Conservation (phyloP, 148 eudicot species). For the Rhododendron ferrugineum region DNA sequence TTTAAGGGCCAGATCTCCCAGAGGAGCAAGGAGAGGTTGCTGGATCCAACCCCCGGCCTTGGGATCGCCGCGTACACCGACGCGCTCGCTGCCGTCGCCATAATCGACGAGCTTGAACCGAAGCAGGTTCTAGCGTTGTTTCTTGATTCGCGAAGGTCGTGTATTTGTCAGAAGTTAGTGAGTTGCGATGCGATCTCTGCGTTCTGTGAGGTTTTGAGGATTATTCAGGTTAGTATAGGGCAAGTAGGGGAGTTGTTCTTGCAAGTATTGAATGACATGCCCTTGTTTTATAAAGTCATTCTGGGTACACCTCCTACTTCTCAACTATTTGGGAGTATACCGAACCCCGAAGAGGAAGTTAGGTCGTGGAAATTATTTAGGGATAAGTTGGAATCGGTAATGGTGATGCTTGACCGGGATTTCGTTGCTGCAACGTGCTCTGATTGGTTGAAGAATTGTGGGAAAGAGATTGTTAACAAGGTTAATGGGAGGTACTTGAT, state of each 20-base stretch:
- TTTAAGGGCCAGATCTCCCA: conserved; percentile 87
- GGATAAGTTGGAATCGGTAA: conserved; percentile 65
- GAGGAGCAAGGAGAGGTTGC: conserved; percentile 75
- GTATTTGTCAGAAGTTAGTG: conserved; percentile 68
- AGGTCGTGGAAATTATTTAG: conserved; percentile 77
- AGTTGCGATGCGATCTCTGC: conserved; percentile 47
- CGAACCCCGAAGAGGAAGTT: conserved; percentile 83
- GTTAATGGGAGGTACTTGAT: conserved; percentile 69
- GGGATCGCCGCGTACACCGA: conserved; percentile 59
- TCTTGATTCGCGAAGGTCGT: conserved; percentile 67
- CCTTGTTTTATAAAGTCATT: conserved; percentile 80
- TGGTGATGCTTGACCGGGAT: conserved; percentile 65
- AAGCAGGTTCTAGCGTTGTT: conserved; percentile 58
- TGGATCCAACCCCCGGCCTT: conserved; percentile 36
- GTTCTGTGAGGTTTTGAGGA: conserved; percentile 74
- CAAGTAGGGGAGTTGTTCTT: conserved; percentile 91
- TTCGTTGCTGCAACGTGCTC: conserved; percentile 72
- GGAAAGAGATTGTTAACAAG: conserved; percentile 67
- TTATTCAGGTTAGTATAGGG: conserved; percentile 80
- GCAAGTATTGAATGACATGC: conserved; percentile 87
- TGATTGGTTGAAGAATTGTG: conserved; percentile 82
- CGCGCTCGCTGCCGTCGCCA: conserved; percentile 78
- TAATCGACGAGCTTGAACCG: conserved; percentile 79
- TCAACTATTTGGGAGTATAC: conserved; percentile 92
- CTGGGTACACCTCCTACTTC: conserved; percentile 86